Evolutionary conservation across 2,329 filamentous ascomycete species (phyloP).

Genomic region (Aspergillus flavus): DNA sequence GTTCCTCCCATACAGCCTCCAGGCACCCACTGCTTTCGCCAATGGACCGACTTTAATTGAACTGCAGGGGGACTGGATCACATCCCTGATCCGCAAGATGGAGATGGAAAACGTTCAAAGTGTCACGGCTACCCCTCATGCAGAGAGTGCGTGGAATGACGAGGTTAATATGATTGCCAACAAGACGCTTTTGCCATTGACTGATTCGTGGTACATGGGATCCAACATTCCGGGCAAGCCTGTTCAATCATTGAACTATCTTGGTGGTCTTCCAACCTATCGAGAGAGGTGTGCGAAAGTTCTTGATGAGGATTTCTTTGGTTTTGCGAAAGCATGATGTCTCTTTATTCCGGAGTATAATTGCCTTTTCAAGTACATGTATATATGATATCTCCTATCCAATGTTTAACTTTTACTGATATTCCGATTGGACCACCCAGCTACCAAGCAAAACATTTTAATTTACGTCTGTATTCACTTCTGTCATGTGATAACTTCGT

Average conservation of each 20-base stretch:
- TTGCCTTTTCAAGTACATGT: no score
- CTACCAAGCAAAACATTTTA: no score
- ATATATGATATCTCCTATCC: no score
- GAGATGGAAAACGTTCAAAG: background rate
- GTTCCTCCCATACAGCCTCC: constrained; percentile 54
- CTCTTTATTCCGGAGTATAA: no score
- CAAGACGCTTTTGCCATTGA: background rate
- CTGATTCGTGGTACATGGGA: background rate
- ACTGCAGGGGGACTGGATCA: constrained; percentile 46
- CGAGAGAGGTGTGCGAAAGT: background rate
- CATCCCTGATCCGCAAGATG: constrained; percentile 47
- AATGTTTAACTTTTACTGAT: no score
- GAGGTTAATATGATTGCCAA: background rate
- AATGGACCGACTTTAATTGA: constrained; percentile 50
- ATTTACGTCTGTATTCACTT: no score
- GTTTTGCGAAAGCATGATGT: background rate
- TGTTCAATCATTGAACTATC: background rate
- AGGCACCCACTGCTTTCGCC: constrained; percentile 49
- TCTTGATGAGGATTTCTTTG: background rate
- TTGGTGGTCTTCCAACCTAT: background rate
- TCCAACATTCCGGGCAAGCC: background rate
- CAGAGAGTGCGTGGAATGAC: background rate
- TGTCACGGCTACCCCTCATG: background rate
- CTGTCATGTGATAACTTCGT: no score
- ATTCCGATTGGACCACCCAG: no score